phyloP scores from a whole-genome alignment of 2,329 filamentous ascomycete species.

The Ophiostoma triangulosporum region DNA sequence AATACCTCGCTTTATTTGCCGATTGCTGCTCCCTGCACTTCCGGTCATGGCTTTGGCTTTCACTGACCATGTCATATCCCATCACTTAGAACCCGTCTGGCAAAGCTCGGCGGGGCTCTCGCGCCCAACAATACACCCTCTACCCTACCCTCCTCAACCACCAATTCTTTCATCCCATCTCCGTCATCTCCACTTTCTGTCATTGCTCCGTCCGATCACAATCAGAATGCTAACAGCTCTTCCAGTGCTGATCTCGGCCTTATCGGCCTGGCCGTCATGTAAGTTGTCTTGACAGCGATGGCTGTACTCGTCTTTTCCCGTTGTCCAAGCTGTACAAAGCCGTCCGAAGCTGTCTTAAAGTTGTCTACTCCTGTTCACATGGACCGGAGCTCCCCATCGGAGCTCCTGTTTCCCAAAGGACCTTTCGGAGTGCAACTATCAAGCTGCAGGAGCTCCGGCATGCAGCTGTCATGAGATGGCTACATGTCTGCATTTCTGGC shows the following conservation, averaged over 20 bases:
- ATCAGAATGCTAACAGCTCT: slow-evolving; percentile 40
- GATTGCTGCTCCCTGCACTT: background rate
- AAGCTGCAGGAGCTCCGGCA: no score
- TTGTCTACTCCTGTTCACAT: background rate
- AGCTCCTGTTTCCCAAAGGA: background rate
- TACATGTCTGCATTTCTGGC: background rate
- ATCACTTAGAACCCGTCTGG: slow-evolving; percentile 53
- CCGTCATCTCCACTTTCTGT: background rate
- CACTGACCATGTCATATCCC: background rate
- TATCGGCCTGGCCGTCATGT: slow-evolving; percentile 86
- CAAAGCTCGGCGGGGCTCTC: slow-evolving; percentile 52
- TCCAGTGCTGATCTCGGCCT: slow-evolving; percentile 78
- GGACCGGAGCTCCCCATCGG: background rate
- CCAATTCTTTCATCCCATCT: background rate
- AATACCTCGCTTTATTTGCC: background rate
- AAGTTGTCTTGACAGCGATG: slow-evolving; percentile 22
- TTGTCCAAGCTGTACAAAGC: background rate
- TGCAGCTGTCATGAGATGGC: background rate
- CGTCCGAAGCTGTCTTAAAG: background rate
- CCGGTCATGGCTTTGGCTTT: background rate
- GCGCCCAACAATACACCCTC: slow-evolving; percentile 21
- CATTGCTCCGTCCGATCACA: background rate
- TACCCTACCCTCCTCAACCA: slow-evolving; percentile 14
- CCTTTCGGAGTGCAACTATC: background rate
- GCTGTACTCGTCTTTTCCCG: background rate